Conservation (phyloP, 176 grass and related monocot genomes). For the Triticum turgidum region DNA sequence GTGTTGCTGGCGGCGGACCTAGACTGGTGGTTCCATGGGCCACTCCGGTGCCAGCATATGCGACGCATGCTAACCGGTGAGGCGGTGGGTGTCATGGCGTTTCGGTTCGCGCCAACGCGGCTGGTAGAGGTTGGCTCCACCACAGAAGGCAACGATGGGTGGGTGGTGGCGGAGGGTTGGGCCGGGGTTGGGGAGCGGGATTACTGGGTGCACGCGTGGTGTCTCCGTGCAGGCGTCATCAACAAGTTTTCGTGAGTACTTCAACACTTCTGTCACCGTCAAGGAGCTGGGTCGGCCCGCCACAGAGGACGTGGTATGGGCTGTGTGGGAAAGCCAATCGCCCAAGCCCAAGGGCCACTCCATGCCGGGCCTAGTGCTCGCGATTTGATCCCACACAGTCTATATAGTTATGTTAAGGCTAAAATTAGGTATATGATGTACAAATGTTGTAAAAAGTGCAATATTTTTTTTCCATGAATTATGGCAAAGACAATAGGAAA, state of each 20-base stretch:
- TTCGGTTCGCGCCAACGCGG: not conserved
- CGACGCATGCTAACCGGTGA: constrained; percentile 28
- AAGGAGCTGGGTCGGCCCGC: constrained; percentile 3
- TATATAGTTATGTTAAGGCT: no score
- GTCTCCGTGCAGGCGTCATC: constrained; percentile 26
- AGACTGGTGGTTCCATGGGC: constrained; percentile 59
- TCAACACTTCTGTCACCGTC: constrained; percentile 50
- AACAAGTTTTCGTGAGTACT: constrained; percentile 43
- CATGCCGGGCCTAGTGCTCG: no score
- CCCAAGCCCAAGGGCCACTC: no score
- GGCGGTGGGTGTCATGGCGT: not conserved
- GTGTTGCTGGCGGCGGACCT: constrained; percentile 21
- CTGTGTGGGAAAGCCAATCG: constrained; percentile 40
- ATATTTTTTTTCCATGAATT: no score
- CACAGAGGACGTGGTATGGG: not conserved
- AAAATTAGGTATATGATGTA: no score
- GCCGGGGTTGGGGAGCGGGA: not conserved
- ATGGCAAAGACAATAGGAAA: no score
- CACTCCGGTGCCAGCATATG: constrained; percentile 50
- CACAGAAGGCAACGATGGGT: no score
- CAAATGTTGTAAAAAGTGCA: no score
- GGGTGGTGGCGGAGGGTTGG: no score
- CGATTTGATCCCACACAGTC: not conserved
- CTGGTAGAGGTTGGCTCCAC: not conserved
- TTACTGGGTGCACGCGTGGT: constrained; percentile 60